Base-by-base conservation (phyloP, 2,329 filamentous ascomycete species). In the Penicillium sp. region DNA sequence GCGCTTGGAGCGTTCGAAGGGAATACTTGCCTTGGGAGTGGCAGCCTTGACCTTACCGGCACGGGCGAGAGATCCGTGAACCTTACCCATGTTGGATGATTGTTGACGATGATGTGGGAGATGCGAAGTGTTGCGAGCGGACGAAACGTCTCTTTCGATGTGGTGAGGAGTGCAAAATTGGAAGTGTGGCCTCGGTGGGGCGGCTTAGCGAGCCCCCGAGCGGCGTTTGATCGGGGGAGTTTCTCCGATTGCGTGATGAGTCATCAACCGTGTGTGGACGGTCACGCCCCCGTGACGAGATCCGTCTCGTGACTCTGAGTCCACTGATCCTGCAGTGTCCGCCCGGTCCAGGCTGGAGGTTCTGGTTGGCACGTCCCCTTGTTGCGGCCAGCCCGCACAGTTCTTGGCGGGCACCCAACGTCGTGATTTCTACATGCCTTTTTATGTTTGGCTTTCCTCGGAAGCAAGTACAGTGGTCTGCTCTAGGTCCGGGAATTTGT, bases 41-140 rank as follows among this genome's bases (percentile, higher is more conserved):
- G 91, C 88, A 78, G 88, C 91, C 86, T 95, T 94, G 84, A 95
- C 90, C 83, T 95, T 95, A 80, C 89, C 89, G 79, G 88, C 88
- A 89, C 88, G 88, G 75, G 88, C 88, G 77, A 93, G 86, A 73
- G 88, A 93, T 75, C 88, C 88, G 85, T 91, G 88, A 76, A 91
- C 87, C 80, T 91, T 91, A 80, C 87, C 87, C 87, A 91, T 90
- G 76, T 58, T 60, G 57, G 56, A 60, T 60, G 55, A 59, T 54
- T 58, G 49, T 56, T 58, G 57, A 52, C 55, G 56, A 56, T 59
- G 47, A 47, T 43, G 45, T 45, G 41, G 50, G 48, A 47, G 47
- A 45, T 56, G 41, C 49, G 56, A 54, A 55, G 56, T 58, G 57
- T 54, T 57, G 56, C 48, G 48, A 46, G 55, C 49, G 49, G 55